These are phyloP conservation scores for Leccinum pellstonianum DNA, from an alignment of 768 basidiomycete genomes.

Conservation along the genomic window DNA sequence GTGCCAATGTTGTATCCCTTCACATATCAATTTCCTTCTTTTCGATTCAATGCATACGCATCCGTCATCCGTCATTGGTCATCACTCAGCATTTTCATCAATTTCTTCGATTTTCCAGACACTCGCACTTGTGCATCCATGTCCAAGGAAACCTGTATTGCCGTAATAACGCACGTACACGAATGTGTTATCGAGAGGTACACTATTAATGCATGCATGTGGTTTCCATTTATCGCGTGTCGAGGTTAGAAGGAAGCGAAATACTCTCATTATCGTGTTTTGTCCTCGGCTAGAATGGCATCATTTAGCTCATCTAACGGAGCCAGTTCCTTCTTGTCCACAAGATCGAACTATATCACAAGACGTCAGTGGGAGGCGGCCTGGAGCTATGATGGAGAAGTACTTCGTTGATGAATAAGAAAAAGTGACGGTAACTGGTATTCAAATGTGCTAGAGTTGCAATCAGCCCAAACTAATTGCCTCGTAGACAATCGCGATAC, in stretches of 20 bases:
- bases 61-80: background rate
- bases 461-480: background rate
- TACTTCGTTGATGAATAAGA: conserved; percentile 95
- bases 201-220: background rate
- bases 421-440: conserved; percentile 97
- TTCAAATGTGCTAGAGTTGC: conserved; percentile 82
- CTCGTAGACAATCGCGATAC: background rate
- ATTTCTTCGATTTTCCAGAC: background rate
- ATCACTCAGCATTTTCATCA: background rate
- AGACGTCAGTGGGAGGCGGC: conserved; percentile 11
- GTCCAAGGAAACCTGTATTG: conserved; percentile 13
- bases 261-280: conserved; percentile 25
- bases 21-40: background rate
- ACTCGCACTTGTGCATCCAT: conserved; percentile 1
- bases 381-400: conserved; percentile 16
- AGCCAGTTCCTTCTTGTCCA: conserved; percentile 96
- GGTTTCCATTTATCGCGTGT: background rate
- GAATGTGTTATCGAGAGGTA: conserved; percentile 13
- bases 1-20: background rate
- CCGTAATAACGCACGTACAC: conserved; percentile 8
- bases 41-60: conserved; percentile 6
- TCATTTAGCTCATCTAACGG: conserved; percentile 95
- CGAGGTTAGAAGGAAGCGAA: background rate
- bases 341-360: conserved; percentile 70
- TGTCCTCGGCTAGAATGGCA: conserved; percentile 71